These are phyloP conservation scores for Backusella morwellensis DNA, from an alignment of 192 early-diverging fungal genomes.

Conservation along the genomic window DNA sequence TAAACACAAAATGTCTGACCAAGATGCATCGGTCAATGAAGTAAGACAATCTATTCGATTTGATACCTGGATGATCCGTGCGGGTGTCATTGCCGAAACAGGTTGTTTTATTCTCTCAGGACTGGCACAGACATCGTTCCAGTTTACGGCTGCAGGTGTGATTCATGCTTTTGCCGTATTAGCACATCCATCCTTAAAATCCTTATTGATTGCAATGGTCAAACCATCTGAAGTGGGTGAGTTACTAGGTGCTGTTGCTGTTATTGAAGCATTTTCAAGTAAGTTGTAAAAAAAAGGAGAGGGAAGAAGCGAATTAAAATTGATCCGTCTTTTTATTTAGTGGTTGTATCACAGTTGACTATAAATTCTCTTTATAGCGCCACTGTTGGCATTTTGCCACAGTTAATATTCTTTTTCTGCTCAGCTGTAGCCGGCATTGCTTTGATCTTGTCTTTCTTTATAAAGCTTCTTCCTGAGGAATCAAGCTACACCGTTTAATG, in stretches of 20 bases:
- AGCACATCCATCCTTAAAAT: conserved; percentile 34
- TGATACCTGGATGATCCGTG: conserved; percentile 48
- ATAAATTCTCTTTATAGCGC: conserved; percentile 44
- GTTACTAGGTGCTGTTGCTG: conserved; percentile 45
- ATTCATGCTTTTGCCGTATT: conserved; percentile 35
- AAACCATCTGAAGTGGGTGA: conserved; percentile 47
- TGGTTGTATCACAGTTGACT: conserved; percentile 38
- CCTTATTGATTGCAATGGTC: conserved; percentile 45
- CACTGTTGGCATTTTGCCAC: conserved; percentile 27
- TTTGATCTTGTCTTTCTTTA: not conserved
- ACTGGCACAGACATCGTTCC: conserved; percentile 15
- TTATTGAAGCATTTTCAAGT: conserved; percentile 44
- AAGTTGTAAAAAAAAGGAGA: not conserved
- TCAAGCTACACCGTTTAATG: not conserved
- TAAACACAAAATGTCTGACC: not conserved
- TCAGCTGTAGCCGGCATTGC: not conserved
- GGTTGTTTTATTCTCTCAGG: conserved; percentile 30
- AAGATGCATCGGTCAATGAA: not conserved
- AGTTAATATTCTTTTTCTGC: not conserved
- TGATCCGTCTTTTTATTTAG: not conserved
- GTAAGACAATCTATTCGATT: conserved; percentile 21
- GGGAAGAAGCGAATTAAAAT: not conserved
- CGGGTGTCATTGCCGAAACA: conserved; percentile 36
- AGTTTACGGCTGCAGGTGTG: conserved; percentile 20
- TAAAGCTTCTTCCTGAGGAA: not conserved